Percentiles rank a stretch among this genome's conserved stretches.
Evolutionary conservation across 1,284 basidiomycete genomes (phyloP).

Genomic region (Leccinum solheimii): DNA sequence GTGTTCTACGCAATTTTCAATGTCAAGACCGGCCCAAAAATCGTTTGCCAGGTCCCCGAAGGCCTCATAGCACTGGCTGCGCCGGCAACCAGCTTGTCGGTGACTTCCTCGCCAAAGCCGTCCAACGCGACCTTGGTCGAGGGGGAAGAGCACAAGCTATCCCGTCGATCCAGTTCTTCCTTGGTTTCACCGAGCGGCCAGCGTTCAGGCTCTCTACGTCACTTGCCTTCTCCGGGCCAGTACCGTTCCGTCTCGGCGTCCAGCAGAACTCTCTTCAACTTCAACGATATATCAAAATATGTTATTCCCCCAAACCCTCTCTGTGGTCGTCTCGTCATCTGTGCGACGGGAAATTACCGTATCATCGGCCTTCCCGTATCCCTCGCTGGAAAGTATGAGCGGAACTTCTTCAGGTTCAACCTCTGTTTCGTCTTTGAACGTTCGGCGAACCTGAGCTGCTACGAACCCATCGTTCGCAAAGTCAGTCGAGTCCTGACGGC

Average conservation of each 20-base stretch:
- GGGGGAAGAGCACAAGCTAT: constrained; percentile 34
- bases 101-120: constrained; percentile 47
- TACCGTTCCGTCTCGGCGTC: constrained; percentile 48
- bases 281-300: constrained; percentile 89
- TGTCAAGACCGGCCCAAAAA: constrained; percentile 76
- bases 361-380: constrained; percentile 89
- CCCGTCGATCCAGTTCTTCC: constrained; percentile 50
- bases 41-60: constrained; percentile 89
- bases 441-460: constrained; percentile 87
- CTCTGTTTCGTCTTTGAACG: constrained; percentile 96
- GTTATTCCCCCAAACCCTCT: constrained; percentile 88
- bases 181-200: constrained; percentile 44
- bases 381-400: constrained; percentile 69
- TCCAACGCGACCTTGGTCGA: constrained; percentile 47
- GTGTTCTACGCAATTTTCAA: constrained; percentile 91
- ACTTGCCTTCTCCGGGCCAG: constrained; percentile 45
- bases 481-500: constrained; percentile 84
- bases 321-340: constrained; percentile 87
- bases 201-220: constrained; percentile 42
- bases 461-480: constrained; percentile 95
- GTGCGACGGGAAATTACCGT: constrained; percentile 70
- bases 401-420: constrained; percentile 94
- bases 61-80: constrained; percentile 61
- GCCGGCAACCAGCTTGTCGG: constrained; percentile 33
- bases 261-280: constrained; percentile 76